These are phyloP conservation scores for Talaromyces sp. DNA, from an alignment of 2,329 filamentous ascomycete species.

Conservation along the genomic window DNA sequence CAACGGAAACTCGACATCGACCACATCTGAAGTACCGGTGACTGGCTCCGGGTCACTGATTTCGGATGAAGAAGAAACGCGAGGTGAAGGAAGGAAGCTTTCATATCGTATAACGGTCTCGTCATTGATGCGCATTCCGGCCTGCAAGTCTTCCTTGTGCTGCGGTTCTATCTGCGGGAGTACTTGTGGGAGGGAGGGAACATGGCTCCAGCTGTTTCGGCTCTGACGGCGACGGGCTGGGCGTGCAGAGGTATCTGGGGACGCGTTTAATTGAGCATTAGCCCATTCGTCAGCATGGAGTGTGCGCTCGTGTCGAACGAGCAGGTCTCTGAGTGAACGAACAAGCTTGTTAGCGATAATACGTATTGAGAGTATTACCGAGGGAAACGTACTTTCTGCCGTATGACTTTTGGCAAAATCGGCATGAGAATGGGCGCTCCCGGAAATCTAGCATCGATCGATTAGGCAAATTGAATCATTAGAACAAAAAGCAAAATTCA, in stretches of 20 bases:
- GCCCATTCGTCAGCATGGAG: constrained; percentile 27
- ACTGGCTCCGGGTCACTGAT: constrained; percentile 14
- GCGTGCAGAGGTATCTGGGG: constrained; percentile 5
- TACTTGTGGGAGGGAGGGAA: background rate
- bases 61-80: constrained; percentile 16
- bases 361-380: background rate
- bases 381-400: constrained; percentile 27
- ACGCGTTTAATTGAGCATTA: constrained; percentile 13
- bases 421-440: constrained; percentile 30
- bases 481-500: background rate
- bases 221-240: constrained; percentile 13
- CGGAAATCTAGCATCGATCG: constrained; percentile 23
- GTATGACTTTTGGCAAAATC: constrained; percentile 30
- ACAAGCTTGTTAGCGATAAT: background rate
- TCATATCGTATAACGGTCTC: constrained; percentile 13
- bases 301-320: constrained; percentile 32
- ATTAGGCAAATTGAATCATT: background rate
- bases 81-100: constrained; percentile 16
- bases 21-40: constrained; percentile 1
- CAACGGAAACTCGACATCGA: constrained; percentile 12
- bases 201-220: constrained; percentile 10
- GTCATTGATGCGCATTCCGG: constrained; percentile 10
- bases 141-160: constrained; percentile 6
- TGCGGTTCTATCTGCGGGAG: constrained; percentile 3
- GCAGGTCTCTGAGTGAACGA: constrained; percentile 25